Base-by-base conservation (phyloP, 2,329 filamentous ascomycete genomes). In the Fusarium buxicola region DNA sequence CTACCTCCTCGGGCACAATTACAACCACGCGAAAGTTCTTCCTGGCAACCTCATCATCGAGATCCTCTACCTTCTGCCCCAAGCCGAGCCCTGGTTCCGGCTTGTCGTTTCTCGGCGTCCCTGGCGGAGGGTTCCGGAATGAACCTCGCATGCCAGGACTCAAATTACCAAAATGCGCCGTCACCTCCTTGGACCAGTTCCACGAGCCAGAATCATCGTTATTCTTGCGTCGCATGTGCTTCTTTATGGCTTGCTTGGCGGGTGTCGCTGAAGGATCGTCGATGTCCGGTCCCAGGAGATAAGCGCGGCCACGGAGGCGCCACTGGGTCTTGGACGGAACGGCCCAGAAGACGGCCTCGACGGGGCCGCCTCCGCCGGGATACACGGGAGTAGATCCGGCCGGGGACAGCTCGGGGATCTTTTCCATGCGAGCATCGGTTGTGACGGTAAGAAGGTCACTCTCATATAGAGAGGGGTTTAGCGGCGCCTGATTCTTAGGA, bases 311-410 rank as follows among this genome's bases (percentile, higher is more conserved):
- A 43, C 88, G 87, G 30, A 98, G 75, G 57, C 94, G 86, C 94
- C 94, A 98, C 80, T 98, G 94, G 13, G 87, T 90, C 74, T 82
- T 85, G 6, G 82, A 80, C 38, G 89, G 85, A 63, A 86, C 84
- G 9, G 88, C 81, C 94, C 94, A 98, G 74, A 91, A 95, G 10
- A 92, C 86, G 7, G 89, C 92, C 77, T 97, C 94, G n/a, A 94
- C 86, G 3, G 84, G 82, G 1, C 87, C 87, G 34, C 92, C 88
- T 31, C 89, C 84, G 9, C 88, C 88, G 60, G 52, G 86, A 80
- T 66, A 63, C 13, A 44, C 45, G 8, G 55, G 18, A 2, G 35
- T 81, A 80, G 69, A 79, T 77, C 32, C 82, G 77, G 48, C 56
- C 40, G 32, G 40, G 81, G 21, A 86, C 4, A 98, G 76, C 75